Evolutionary conservation across 305 asterid species (phyloP).

Genomic region (Lippia alba): DNA sequence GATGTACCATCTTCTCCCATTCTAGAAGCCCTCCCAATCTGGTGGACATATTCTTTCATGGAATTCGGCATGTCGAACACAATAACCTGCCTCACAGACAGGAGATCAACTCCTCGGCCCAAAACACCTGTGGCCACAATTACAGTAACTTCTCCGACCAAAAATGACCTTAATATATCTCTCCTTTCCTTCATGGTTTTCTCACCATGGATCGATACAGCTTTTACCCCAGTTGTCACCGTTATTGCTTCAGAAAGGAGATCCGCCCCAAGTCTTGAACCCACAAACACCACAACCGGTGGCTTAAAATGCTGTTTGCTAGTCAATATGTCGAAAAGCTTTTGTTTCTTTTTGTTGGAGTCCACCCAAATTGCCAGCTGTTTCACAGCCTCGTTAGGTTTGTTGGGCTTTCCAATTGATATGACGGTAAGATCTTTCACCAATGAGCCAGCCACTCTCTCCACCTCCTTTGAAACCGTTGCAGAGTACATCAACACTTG

Average conservation of each 20-base stretch:
- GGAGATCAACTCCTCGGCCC: conserved; percentile 84
- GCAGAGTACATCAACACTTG: conserved; percentile 96
- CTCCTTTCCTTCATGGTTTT: conserved; percentile 93
- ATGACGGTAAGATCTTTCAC: conserved; percentile 59
- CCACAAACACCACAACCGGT: conserved; percentile 89
- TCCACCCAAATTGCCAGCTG: conserved; percentile 95
- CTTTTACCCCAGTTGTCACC: conserved; percentile 65
- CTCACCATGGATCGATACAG: conserved; percentile 87
- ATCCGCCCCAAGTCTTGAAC: conserved; percentile 88
- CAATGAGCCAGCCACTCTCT: conserved; percentile 65
- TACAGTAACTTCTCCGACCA: conserved; percentile 76
- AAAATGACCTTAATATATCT: conserved; percentile 68
- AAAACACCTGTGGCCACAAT: conserved; percentile 89
- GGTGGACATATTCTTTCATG: conserved; percentile 87
- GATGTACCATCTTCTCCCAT: conserved; percentile 85
- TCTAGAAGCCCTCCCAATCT: conserved; percentile 93
- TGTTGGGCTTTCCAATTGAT: conserved; percentile 78
- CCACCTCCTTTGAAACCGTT: conserved; percentile 80
- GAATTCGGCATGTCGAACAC: conserved; percentile 95
- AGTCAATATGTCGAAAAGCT: conserved; percentile 82
- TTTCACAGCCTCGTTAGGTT: conserved; percentile 72
- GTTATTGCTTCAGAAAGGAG: conserved; percentile 84
- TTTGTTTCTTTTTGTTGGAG: conserved; percentile 82
- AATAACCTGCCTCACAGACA: conserved; percentile 80
- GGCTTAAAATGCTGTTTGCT: conserved; percentile 92